Evolutionary conservation across 306 rosid genomes (phyloP), one percentile per base, ranked within the genome.

Genomic region (Vigna hirtella): DNA sequence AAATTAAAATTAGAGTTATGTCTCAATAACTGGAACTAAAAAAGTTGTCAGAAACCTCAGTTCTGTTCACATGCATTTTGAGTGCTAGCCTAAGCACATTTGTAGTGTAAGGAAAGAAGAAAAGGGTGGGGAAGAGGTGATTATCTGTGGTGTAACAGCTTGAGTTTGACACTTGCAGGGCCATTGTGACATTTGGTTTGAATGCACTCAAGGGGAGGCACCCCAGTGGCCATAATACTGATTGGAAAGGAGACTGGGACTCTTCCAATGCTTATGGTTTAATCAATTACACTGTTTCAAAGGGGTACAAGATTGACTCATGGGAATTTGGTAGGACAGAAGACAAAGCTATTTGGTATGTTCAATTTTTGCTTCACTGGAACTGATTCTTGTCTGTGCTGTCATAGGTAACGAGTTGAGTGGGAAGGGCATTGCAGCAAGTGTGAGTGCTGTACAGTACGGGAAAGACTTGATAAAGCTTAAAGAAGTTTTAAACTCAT

Each of bases 171-270:
- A 48, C 56, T 81, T 86, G 85, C 91, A 95, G 99, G 83, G 89
- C 86, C 63, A 51, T 91, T 24, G 57, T 93, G 74, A 95, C 98
- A 72, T 95, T 91, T 87, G 86, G 99, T 83, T 83, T 95, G 91
- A 95, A 95, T 83, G 99, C 99, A 0, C 97, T 95, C 38, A 36
- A 55, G 64, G 99, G 99, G 84, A 93, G 97, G 80, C 97, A 84
- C 86, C 72, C 57, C 43, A 82, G 66, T 40, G 45, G 75, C 16
- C 78, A 51, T 16, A 65, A 51, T 16, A 65, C 15, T 71, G 81
- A 56, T 48, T 95, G 99, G 99, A 91, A 78, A 83, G 98, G 97
- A 87, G 87, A 91, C 47, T 95, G 99, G 99, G 93, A 93, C 84
- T 28, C 89, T 64, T 79, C 79, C 20, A 95, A 95, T 55, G 83